Evolutionary conservation across 1,139 yeast species (phyloP), one percentile per base, ranked within the genome.

Genomic region (Lodderomyces elongisporus): DNA sequence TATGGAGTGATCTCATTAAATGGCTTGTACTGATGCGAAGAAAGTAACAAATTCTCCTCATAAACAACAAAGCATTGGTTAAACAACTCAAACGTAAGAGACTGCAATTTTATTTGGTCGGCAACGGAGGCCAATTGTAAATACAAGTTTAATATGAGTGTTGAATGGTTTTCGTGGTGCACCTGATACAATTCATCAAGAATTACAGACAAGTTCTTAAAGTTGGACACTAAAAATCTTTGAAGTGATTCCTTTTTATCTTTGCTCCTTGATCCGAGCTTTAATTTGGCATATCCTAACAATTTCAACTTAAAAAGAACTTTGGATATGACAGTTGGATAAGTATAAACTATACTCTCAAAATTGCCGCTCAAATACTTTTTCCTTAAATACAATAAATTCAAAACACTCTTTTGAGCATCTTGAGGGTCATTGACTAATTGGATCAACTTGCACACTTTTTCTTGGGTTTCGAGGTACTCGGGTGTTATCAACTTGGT

Each of bases 61-160:
- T 85, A 91, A 1, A 87, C 74, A 2, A 89, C 74, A 54, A 88
- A 87, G 4, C 94, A 82, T 55, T 88, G 95, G 20, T 85, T 89
- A 58, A 84, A 85, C 48, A 87, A 79, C 57, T 91, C 98, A 56
- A 85, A 85, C n/a, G 91, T 69, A 25, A 85, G 77, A 36, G 59
- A 49, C 33, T 62, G 60, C 38, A 60, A 63, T 30, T 59, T 64
- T 25, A 83, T 66, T 52, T 84, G 93, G 55, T 91, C 96, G 0
- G 96, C 91, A 3, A 85, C 60, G 2, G 72, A 56, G 0, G 87
- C 87, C 25, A 77, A 67, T 38, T 73, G 65, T 38, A 80, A 55
- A 47, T 79, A 77, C 30, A 70, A 54, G 39, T 71, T 65, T 41
- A 71, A 59, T 3, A 73, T 73, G 39, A 64, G 59, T 43, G 67